Evolutionary conservation across 371 early-diverging fungal species (phyloP).

Genomic region (Mortierella sp.): DNA sequence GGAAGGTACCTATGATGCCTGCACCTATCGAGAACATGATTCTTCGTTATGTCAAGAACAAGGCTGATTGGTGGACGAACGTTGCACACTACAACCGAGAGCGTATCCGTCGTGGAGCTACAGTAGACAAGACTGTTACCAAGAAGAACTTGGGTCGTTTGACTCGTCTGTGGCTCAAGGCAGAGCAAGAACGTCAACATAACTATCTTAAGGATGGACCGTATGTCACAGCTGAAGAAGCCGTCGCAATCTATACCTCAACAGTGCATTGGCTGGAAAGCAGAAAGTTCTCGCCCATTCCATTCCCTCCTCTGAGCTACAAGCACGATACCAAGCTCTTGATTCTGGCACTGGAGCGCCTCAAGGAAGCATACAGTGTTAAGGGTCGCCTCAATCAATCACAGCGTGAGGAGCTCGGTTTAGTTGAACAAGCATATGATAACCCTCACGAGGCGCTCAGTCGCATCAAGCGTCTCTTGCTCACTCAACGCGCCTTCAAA

Average conservation of each 20-base stretch:
- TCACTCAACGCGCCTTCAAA: slow-evolving; percentile 99
- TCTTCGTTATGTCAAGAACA: slow-evolving; percentile 97
- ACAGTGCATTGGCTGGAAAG: slow-evolving; percentile 99
- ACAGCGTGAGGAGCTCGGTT: slow-evolving; percentile 97
- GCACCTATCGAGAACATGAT: slow-evolving; percentile 99
- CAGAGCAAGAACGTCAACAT: slow-evolving; percentile 99
- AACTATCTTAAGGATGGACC: slow-evolving; percentile 99
- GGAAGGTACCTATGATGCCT: slow-evolving; percentile 98
- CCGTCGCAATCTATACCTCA: slow-evolving; percentile 97
- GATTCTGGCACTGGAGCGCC: slow-evolving; percentile 94
- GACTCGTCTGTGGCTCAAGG: slow-evolving; percentile 98
- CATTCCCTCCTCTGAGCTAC: slow-evolving; percentile 98
- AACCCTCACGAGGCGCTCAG: slow-evolving; percentile 96
- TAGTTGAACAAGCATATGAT: slow-evolving; percentile 98
- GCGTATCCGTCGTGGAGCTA: slow-evolving; percentile 98
- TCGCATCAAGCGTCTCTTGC: slow-evolving; percentile 95
- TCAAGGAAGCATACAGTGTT: slow-evolving; percentile 97
- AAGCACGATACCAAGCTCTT: slow-evolving; percentile 98
- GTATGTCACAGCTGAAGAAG: slow-evolving; percentile 97
- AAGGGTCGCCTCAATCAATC: slow-evolving; percentile 96
- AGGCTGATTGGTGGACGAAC: slow-evolving; percentile 99
- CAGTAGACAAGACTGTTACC: slow-evolving; percentile 98
- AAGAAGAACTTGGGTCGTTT: slow-evolving; percentile 99
- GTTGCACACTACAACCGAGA: slow-evolving; percentile 98
- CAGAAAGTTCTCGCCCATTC: slow-evolving; percentile 97